phyloP scores from a whole-genome alignment of 306 rosid species.

The Corylus heterophylla region DNA sequence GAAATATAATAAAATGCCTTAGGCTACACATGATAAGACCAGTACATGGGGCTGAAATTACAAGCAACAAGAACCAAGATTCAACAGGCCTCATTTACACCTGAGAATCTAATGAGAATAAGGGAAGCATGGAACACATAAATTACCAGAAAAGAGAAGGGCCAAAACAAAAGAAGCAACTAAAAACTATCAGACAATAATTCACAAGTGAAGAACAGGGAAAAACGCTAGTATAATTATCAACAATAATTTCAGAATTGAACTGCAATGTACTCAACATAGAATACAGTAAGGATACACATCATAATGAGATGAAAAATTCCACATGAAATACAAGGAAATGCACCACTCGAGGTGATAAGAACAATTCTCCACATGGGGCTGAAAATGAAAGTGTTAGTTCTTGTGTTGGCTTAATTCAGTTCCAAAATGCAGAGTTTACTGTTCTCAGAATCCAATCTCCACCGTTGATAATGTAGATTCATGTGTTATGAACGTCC shows the following conservation, averaged over 20 bases:
- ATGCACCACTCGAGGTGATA: slow-evolving; percentile 13
- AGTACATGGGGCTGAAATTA: slow-evolving; percentile 18
- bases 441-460: too few species aligned
- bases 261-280: slow-evolving; percentile 7
- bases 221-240: slow-evolving; percentile 20
- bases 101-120: slow-evolving; percentile 20
- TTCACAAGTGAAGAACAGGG: too few species aligned
- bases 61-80: neutral
- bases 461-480: too few species aligned
- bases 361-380: slow-evolving; percentile 15
- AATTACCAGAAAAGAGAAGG: neutral
- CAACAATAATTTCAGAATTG: slow-evolving; percentile 6
- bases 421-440: too few species aligned
- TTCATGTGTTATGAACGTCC: too few species aligned
- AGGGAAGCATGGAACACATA: neutral
- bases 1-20: slow-evolving; percentile 15
- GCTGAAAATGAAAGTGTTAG: slow-evolving; percentile 7
- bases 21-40: slow-evolving; percentile 18
- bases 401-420: too few species aligned
- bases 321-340: neutral
- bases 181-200: too few species aligned
- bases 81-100: slow-evolving; percentile 12
- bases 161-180: too few species aligned
- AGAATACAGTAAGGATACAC: neutral
- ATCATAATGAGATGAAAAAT: neutral